phyloP scores from a whole-genome alignment of 1,139 yeast genomes.

The Suhomyces bribrorum region DNA sequence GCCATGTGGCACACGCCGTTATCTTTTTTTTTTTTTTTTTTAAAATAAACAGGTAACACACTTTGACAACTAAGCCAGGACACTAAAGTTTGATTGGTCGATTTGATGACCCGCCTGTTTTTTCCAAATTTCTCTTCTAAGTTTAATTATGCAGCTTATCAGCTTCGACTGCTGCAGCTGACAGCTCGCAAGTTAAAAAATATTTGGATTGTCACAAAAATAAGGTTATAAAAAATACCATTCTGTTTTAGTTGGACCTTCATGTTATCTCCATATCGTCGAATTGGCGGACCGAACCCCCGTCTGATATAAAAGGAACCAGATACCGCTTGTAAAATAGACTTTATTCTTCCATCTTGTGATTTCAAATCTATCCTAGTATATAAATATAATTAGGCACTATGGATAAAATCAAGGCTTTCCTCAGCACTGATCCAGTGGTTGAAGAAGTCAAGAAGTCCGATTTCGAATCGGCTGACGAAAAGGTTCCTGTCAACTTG shows the following conservation, averaged over 20 bases:
- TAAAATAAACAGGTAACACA: too few relatives aligned
- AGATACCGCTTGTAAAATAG: background rate
- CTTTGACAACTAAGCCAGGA: too few relatives aligned
- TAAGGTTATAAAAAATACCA: constrained; percentile 1
- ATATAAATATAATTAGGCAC: too few relatives aligned
- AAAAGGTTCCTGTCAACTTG: constrained; percentile 16
- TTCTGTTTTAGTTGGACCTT: background rate
- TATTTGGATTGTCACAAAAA: background rate
- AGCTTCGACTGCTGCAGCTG: background rate
- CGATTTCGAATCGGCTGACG: constrained; percentile 26
- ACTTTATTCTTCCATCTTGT: background rate
- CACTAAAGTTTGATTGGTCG: background rate
- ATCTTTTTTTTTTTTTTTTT: too few relatives aligned
- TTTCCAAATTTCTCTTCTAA: background rate
- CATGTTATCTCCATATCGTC: background rate
- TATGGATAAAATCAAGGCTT: constrained; percentile 23
- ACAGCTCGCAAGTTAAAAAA: background rate
- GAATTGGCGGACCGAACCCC: background rate
- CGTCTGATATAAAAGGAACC: background rate
- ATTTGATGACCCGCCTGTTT: background rate
- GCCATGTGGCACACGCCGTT: too few relatives aligned
- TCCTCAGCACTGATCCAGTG: constrained; percentile 12
- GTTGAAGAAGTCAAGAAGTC: constrained; percentile 10
- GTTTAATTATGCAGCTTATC: constrained; percentile 1
- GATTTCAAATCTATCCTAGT: background rate